These are phyloP conservation scores for Hura crepitans DNA, from an alignment of 441 rosid species.

Conservation along the genomic window DNA sequence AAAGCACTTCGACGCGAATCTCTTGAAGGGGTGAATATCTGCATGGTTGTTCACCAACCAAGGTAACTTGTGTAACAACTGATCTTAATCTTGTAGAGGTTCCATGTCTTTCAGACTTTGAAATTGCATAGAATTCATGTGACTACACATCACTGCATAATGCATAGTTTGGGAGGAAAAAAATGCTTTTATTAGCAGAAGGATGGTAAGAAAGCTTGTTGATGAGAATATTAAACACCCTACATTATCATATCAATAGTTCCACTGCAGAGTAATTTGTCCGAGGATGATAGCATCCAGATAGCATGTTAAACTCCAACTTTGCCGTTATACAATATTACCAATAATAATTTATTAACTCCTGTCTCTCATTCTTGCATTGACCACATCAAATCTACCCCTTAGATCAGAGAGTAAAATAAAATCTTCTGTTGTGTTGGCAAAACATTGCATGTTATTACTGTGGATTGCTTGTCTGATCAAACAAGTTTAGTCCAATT, in stretches of 20 bases:
- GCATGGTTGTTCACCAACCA: constrained; percentile 96
- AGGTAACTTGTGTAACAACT: constrained; percentile 43
- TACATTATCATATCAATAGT: neutral
- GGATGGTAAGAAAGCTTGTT: neutral
- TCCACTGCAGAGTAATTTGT: neutral
- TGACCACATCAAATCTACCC: neutral
- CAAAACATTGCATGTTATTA: neutral
- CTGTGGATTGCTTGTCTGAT: neutral
- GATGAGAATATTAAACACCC: neutral
- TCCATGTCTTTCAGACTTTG: neutral
- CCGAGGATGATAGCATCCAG: neutral
- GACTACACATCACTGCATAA: neutral
- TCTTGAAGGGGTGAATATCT: constrained; percentile 85
- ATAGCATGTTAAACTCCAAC: neutral
- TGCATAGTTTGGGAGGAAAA: neutral
- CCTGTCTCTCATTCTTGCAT: neutral
- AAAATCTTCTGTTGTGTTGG: neutral
- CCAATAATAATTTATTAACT: neutral
- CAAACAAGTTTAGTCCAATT: neutral
- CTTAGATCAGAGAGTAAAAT: neutral
- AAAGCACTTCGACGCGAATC: constrained; percentile 87
- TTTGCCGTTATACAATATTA: neutral
- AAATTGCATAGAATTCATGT: neutral
- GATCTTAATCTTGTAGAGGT: neutral
- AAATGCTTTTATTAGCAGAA: neutral